Conservation (phyloP, 176 grass and related monocot genomes). For the Aegilops speltoides region DNA sequence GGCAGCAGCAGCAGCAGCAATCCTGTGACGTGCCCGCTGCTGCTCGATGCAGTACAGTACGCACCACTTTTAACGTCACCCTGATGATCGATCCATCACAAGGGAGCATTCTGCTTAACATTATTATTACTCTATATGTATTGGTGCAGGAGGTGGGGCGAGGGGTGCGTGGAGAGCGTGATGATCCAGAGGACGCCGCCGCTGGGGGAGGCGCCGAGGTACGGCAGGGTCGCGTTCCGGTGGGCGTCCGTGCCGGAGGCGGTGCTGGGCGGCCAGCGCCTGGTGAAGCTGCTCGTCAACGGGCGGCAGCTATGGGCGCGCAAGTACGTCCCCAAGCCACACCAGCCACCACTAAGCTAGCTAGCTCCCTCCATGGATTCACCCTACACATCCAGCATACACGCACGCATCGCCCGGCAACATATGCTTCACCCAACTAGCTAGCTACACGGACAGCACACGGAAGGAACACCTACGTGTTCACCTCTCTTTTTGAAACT, state of each 20-base stretch:
- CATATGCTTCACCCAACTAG: no score
- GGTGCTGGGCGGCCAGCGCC: slow-evolving; percentile 40
- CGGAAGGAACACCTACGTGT: not conserved
- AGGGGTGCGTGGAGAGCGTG: slow-evolving; percentile 54
- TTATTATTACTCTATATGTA: no score
- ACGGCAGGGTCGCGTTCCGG: slow-evolving; percentile 58
- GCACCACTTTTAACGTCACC: not conserved
- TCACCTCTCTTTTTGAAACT: not conserved
- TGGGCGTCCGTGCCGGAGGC: slow-evolving; percentile 12
- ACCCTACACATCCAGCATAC: not conserved
- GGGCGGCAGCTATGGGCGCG: slow-evolving; percentile 65
- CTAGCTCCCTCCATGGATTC: not conserved
- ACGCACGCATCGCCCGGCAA: not conserved
- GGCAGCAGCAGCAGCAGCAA: not conserved
- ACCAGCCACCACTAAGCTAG: no score
- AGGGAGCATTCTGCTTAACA: not conserved
- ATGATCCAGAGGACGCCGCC: slow-evolving; percentile 53
- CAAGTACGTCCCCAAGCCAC: slow-evolving; percentile 49
- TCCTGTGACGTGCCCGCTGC: not conserved
- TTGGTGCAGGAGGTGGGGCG: slow-evolving; percentile 55
- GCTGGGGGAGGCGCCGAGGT: slow-evolving; percentile 35
- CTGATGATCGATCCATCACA: no score
- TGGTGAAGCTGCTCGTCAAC: slow-evolving; percentile 66
- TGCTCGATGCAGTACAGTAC: not conserved
- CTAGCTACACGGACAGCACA: not conserved